These are phyloP conservation scores for Oropetium thomaeum DNA, from an alignment of 176 grass and related monocot species.

Conservation along the genomic window DNA sequence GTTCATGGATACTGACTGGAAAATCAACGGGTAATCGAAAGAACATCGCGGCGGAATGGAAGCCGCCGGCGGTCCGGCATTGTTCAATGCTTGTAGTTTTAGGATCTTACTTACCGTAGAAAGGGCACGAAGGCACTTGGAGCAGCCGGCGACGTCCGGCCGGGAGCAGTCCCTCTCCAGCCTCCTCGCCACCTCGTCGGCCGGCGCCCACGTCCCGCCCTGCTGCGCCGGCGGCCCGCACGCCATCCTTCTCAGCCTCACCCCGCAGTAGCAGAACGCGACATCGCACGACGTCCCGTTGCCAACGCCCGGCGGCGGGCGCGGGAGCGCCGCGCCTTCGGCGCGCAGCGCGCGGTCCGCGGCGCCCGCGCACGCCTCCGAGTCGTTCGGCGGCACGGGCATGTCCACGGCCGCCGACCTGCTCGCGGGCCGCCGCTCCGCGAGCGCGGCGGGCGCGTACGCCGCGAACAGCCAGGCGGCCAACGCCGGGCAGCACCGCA, in stretches of 20 bases:
- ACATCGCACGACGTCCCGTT: constrained; percentile 80
- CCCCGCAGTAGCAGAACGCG: constrained; percentile 80
- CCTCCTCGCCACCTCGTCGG: constrained; percentile 19
- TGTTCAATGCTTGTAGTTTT: background rate
- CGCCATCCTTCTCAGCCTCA: constrained; percentile 59
- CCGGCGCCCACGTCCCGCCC: constrained; percentile 43
- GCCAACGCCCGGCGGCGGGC: constrained; percentile 30
- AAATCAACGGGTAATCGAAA: background rate
- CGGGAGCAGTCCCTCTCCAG: constrained; percentile 54
- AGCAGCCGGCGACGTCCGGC: constrained; percentile 59
- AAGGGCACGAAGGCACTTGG: constrained; percentile 69
- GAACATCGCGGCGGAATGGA: background rate
- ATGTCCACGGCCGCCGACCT: constrained; percentile 40
- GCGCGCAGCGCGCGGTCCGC: constrained; percentile 59
- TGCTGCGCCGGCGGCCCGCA: constrained; percentile 33
- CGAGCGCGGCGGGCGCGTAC: constrained; percentile 69
- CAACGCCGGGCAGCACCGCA: constrained; percentile 80
- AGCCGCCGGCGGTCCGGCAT: background rate
- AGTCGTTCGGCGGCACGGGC: constrained; percentile 69
- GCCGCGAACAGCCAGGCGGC: constrained; percentile 85
- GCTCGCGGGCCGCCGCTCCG: background rate
- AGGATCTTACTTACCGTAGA: constrained; percentile 59
- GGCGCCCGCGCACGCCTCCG: constrained; percentile 55
- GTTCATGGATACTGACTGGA: background rate
- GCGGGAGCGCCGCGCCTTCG: constrained; percentile 45